These are phyloP conservation scores for Yamadazyma membranifaciens DNA, from an alignment of 1,139 yeast species.

Conservation along the genomic window DNA sequence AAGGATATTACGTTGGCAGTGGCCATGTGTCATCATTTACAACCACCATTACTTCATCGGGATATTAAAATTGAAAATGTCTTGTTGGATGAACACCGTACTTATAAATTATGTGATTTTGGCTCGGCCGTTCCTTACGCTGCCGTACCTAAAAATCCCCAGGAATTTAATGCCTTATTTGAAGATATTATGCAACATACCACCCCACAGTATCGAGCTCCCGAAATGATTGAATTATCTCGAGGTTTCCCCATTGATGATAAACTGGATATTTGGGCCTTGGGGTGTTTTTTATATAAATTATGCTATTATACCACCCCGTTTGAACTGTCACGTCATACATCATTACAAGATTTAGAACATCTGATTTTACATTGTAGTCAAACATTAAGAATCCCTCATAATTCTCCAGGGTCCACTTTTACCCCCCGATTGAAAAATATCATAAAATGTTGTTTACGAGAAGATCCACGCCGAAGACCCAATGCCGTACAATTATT, in stretches of 20 bases:
- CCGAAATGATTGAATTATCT: slow-evolving; percentile 77
- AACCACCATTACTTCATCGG: slow-evolving; percentile 82
- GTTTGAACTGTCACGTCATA: slow-evolving; percentile 62
- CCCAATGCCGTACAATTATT: slow-evolving; percentile 73
- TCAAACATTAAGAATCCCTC: slow-evolving; percentile 33
- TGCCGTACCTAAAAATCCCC: slow-evolving; percentile 59
- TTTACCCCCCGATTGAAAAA: slow-evolving; percentile 50
- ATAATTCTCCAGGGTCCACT: slow-evolving; percentile 37
- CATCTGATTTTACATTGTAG: slow-evolving; percentile 34
- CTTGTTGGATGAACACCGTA: slow-evolving; percentile 52
- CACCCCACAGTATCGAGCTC: slow-evolving; percentile 80
- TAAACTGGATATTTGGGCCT: slow-evolving; percentile 81
- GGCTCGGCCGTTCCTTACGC: slow-evolving; percentile 70
- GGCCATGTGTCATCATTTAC: slow-evolving; percentile 81
- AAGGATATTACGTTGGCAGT: slow-evolving; percentile 80
- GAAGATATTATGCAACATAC: slow-evolving; percentile 74
- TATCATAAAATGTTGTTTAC: slow-evolving; percentile 59
- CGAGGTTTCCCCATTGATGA: slow-evolving; percentile 69
- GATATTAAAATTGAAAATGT: slow-evolving; percentile 82
- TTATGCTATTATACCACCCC: slow-evolving; percentile 81
- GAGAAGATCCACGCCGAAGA: slow-evolving; percentile 68
- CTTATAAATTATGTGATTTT: slow-evolving; percentile 72
- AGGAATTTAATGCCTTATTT: slow-evolving; percentile 58
- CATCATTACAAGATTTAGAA: slow-evolving; percentile 39
- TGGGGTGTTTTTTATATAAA: slow-evolving; percentile 76